Percentiles rank a stretch among this genome's conserved stretches.
These are phyloP conservation scores for Trichoderma pleuroti DNA, from an alignment of 2,329 filamentous ascomycete genomes.

Conservation along the genomic window DNA sequence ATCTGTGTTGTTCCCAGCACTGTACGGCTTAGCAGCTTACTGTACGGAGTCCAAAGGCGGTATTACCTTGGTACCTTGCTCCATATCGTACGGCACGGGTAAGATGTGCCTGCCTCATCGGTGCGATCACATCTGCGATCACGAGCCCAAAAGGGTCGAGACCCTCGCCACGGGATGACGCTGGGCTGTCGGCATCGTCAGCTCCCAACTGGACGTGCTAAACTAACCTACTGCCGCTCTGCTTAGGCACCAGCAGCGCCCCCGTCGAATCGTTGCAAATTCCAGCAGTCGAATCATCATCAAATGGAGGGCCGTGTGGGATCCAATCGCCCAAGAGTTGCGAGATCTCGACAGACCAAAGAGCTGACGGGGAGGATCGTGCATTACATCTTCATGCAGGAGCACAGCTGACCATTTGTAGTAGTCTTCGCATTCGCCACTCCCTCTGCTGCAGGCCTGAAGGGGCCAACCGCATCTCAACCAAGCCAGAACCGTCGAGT, in stretches of 20 bases:
- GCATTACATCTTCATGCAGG: slow-evolving; percentile 8
- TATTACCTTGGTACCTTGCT: not conserved
- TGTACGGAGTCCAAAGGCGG: not conserved
- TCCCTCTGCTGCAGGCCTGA: not conserved
- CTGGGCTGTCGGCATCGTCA: not conserved
- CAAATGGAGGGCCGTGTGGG: not conserved
- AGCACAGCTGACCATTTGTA: slow-evolving; percentile 12
- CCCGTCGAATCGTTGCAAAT: not conserved
- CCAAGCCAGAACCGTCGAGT: not conserved
- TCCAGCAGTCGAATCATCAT: not conserved
- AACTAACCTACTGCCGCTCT: not conserved
- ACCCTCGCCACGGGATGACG: not conserved
- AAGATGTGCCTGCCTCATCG: slow-evolving; percentile 15
- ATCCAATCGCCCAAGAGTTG: not conserved
- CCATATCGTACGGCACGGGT: slow-evolving; percentile 3
- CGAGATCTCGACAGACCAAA: not conserved
- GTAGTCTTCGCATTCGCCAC: not conserved
- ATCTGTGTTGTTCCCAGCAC: not conserved
- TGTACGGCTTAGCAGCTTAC: not conserved
- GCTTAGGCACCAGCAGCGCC: not conserved
- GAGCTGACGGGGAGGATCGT: slow-evolving; percentile 7
- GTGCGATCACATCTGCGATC: slow-evolving; percentile 15
- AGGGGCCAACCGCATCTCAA: not conserved
- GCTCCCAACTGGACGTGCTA: not conserved
- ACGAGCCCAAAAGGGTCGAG: slow-evolving; percentile 3